Conservation (phyloP, 176 grass and related monocot species). For the Tillandsia fasciculata region DNA sequence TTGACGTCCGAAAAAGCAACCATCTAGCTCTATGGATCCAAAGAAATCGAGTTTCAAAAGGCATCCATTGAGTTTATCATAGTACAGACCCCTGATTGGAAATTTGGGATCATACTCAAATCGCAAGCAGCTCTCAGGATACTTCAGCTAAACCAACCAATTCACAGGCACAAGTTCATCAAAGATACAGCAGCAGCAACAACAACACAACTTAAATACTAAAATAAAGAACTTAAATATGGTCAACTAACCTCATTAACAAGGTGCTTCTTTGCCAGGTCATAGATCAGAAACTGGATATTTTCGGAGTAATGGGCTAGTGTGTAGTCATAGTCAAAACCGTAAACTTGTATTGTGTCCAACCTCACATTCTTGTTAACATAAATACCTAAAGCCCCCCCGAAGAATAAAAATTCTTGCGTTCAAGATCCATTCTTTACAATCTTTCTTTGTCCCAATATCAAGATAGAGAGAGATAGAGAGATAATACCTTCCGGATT, state of each 20-base stretch:
- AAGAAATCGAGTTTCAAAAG: conserved; percentile 97
- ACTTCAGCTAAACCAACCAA: conserved; percentile 49
- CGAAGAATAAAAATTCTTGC: neutral
- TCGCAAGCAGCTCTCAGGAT: conserved; percentile 84
- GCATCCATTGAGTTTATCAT: conserved; percentile 78
- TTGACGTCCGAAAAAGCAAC: conserved; percentile 74
- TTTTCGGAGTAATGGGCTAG: conserved; percentile 78
- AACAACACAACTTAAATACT: conserved; percentile 1
- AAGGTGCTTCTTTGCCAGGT: conserved; percentile 88
- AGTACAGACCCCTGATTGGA: conserved; percentile 90
- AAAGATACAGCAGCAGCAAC: neutral
- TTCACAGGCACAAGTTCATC: neutral
- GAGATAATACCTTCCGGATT: conserved; percentile 43
- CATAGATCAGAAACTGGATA: conserved; percentile 72
- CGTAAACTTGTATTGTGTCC: conserved; percentile 79
- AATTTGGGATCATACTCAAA: conserved; percentile 77
- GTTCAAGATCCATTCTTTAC: neutral
- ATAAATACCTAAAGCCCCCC: conserved; percentile 53
- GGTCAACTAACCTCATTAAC: conserved; percentile 60
- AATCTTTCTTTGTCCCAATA: neutral
- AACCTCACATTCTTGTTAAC: conserved; percentile 86
- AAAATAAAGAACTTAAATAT: neutral
- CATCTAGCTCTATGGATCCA: conserved; percentile 89
- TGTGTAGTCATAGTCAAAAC: conserved; percentile 98
- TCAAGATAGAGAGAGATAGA: neutral